A percentile compares a stretch with the other conserved stretches of the same genome.
Evolutionary conservation across 1,284 basidiomycete species (phyloP).

Genomic region (Heliocybe sulcata): DNA sequence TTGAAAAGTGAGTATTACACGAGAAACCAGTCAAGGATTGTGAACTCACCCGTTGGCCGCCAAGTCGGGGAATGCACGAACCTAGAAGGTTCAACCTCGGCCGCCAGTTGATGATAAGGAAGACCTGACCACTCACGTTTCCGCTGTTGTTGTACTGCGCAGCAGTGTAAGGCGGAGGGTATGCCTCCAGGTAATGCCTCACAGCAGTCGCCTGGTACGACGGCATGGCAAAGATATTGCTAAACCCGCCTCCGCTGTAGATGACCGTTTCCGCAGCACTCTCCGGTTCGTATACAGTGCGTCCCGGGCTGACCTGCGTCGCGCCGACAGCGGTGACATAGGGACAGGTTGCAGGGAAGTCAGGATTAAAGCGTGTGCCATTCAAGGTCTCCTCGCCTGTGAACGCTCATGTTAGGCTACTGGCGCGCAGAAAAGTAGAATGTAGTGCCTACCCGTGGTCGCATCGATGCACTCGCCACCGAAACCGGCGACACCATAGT

Average conservation of each 20-base stretch:
- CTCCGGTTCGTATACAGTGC: slow-evolving; percentile 17
- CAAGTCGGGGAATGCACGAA: slow-evolving; percentile 27
- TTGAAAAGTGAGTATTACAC: not conserved
- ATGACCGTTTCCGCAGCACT: slow-evolving; percentile 19
- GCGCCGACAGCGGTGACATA: slow-evolving; percentile 17
- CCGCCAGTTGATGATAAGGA: no score
- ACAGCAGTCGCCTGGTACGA: slow-evolving; percentile 20
- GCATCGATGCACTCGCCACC: slow-evolving; percentile 18
- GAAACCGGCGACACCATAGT: slow-evolving; percentile 24
- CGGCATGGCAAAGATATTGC: slow-evolving; percentile 23
- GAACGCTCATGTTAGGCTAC: not conserved
- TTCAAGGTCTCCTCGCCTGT: slow-evolving; percentile 12
- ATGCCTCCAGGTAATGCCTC: slow-evolving; percentile 18
- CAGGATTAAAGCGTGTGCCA: slow-evolving; percentile 21
- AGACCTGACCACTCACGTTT: not conserved
- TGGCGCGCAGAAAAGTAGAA: slow-evolving; percentile 1
- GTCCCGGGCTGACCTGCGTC: slow-evolving; percentile 19
- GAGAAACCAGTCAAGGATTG: not conserved
- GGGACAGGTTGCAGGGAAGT: slow-evolving; percentile 14
- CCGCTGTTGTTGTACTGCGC: slow-evolving; percentile 22
- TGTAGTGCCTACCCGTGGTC: slow-evolving; percentile 15
- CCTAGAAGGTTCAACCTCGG: slow-evolving; percentile 14
- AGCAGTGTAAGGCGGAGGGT: slow-evolving; percentile 18
- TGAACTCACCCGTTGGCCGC: slow-evolving; percentile 22
- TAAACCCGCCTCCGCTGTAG: slow-evolving; percentile 28